Evolutionary conservation across 805 yeast genomes (phyloP).

Genomic region (Cyberlindnera americana): DNA sequence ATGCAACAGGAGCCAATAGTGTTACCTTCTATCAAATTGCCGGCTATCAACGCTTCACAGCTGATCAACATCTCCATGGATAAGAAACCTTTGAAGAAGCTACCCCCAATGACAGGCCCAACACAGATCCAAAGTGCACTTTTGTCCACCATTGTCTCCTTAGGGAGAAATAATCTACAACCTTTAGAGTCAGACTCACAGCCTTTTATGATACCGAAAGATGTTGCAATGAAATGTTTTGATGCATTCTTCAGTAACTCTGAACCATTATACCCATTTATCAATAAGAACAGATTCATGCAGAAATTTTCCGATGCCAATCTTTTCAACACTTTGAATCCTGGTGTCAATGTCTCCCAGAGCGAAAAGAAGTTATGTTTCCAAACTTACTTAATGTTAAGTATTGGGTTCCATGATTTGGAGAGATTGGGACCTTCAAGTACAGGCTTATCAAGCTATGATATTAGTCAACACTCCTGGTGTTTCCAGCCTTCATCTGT

Average conservation of each 20-base stretch:
- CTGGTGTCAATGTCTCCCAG: conserved; percentile 6
- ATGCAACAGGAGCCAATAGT: not conserved
- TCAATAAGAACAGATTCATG: conserved; percentile 16
- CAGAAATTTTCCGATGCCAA: conserved; percentile 13
- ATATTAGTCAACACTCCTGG: conserved; percentile 10
- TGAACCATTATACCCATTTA: conserved; percentile 19
- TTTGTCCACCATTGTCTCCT: conserved; percentile 21
- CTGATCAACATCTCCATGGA: conserved; percentile 4
- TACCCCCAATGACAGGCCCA: not conserved
- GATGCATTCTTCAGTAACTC: conserved; percentile 18
- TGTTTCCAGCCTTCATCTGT: conserved; percentile 12
- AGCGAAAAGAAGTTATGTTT: conserved; percentile 14
- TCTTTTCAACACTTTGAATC: conserved; percentile 19
- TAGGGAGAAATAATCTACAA: conserved; percentile 18
- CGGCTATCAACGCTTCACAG: conserved; percentile 14
- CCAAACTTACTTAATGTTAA: conserved; percentile 18
- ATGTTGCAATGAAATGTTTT: conserved; percentile 17
- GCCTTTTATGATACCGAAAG: conserved; percentile 18
- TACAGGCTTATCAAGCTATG: conserved; percentile 10
- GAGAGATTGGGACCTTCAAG: conserved; percentile 7
- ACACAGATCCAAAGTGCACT: conserved; percentile 23
- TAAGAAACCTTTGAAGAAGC: not conserved
- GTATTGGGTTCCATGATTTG: conserved; percentile 22
- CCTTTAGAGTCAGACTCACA: conserved; percentile 4
- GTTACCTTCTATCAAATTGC: conserved; percentile 13